Conservation (phyloP, 1,284 basidiomycete genomes). For the Crepidotus sp. region DNA sequence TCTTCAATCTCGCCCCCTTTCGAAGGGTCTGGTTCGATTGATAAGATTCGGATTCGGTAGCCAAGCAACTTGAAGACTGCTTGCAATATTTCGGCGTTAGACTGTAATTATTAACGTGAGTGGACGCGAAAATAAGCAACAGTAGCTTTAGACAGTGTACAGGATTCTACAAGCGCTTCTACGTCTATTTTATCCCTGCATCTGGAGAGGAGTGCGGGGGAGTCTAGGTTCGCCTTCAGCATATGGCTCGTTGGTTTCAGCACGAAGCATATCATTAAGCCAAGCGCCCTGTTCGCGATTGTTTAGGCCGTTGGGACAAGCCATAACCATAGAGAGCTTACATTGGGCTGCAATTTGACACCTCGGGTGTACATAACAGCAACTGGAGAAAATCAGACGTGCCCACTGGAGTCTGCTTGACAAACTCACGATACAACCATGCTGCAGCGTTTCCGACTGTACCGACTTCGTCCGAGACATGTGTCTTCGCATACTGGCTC, state of each 20-base stretch:
- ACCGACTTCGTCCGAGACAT: constrained; percentile 73
- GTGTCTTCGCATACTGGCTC: constrained; percentile 57
- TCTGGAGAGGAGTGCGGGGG: constrained; percentile 45
- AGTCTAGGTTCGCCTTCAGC: constrained; percentile 54
- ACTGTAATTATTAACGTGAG: too few relatives aligned
- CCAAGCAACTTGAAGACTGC: too few relatives aligned
- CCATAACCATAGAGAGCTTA: neutral
- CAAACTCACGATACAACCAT: constrained; percentile 52
- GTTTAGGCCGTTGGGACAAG: neutral
- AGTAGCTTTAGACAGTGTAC: too few relatives aligned
- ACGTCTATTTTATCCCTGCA: constrained; percentile 32
- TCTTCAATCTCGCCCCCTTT: too few relatives aligned
- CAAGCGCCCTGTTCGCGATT: constrained; percentile 43
- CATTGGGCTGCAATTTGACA: constrained; percentile 60
- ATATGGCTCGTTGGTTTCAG: constrained; percentile 65
- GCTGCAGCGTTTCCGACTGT: constrained; percentile 74
- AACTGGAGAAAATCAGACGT: constrained; percentile 22
- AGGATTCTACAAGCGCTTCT: too few relatives aligned
- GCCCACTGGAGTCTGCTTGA: neutral
- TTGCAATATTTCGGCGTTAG: too few relatives aligned
- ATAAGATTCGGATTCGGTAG: too few relatives aligned
- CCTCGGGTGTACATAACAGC: constrained; percentile 71
- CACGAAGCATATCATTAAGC: constrained; percentile 69
- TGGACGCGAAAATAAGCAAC: too few relatives aligned
- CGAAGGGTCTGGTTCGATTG: too few relatives aligned